Conservation (phyloP, 2,329 filamentous ascomycete species). For the Colletotrichum eremochloae region DNA sequence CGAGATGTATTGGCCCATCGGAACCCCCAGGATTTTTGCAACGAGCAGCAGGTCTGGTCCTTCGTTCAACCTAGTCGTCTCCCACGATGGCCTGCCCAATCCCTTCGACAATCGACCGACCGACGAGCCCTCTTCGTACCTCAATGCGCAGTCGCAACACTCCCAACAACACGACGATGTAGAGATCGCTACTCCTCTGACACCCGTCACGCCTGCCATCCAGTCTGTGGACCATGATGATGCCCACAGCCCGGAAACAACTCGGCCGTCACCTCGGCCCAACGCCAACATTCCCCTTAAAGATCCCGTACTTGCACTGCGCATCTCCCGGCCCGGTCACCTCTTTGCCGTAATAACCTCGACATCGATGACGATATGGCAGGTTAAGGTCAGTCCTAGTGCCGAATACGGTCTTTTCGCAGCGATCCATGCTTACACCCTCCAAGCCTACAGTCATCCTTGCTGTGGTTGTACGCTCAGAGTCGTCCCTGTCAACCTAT, state of each 20-base stretch:
- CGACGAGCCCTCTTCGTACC: constrained; percentile 47
- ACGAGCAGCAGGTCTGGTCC: constrained; percentile 75
- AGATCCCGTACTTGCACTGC: constrained; percentile 80
- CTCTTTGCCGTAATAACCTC: constrained; percentile 89
- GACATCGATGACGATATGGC: constrained; percentile 93
- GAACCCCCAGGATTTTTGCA: constrained; percentile 85
- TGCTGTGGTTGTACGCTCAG: constrained; percentile 85
- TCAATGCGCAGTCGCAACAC: constrained; percentile 45
- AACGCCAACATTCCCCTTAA: constrained; percentile 59
- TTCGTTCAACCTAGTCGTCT: constrained; percentile 64
- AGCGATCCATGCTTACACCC: constrained; percentile 23
- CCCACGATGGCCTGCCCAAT: constrained; percentile 70
- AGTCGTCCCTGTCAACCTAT: constrained; percentile 83
- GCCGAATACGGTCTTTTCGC: constrained; percentile 16
- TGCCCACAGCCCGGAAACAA: constrained; percentile 49
- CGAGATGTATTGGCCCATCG: constrained; percentile 92
- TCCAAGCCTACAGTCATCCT: constrained; percentile 87
- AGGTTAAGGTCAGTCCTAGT: constrained; percentile 79
- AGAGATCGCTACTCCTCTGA: constrained; percentile 56
- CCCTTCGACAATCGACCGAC: constrained; percentile 47
- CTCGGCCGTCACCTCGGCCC: constrained; percentile 46
- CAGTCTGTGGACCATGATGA: constrained; percentile 70
- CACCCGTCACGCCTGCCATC: constrained; percentile 69
- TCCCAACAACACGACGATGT: constrained; percentile 52
- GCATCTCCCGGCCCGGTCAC: constrained; percentile 83